Percentiles rank a stretch among this genome's conserved stretches.
phyloP scores from a whole-genome alignment of 129 eudicot species.

The Gnaphalium uliginosum region DNA sequence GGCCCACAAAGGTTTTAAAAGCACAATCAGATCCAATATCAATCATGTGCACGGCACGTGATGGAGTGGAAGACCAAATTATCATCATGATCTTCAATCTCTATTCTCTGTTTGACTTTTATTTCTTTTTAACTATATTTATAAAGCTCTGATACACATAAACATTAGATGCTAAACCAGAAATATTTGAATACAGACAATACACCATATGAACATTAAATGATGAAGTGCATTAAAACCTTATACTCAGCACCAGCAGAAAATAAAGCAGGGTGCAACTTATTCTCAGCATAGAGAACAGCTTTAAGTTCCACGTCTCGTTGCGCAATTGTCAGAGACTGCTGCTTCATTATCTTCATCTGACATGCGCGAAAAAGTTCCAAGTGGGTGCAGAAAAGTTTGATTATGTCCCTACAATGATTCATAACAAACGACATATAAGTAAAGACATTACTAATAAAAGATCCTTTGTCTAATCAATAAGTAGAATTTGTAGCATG shows the following conservation, averaged over 20 bases:
- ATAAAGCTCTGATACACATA: not conserved
- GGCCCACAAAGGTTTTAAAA: not conserved
- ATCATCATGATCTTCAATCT: not conserved
- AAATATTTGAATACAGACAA: not conserved
- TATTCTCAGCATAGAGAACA: slow-evolving; percentile 82
- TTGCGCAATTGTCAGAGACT: slow-evolving; percentile 59
- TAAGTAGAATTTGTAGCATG: slow-evolving; percentile 10
- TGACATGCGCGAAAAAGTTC: slow-evolving; percentile 87
- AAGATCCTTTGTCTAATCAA: slow-evolving; percentile 14
- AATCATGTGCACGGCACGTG: not conserved
- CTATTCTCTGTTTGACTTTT: not conserved
- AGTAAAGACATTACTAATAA: not conserved
- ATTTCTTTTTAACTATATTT: not conserved
- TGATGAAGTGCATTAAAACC: slow-evolving; percentile 49
- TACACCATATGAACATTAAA: not conserved
- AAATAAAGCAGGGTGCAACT: slow-evolving; percentile 85
- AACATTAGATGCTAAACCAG: not conserved
- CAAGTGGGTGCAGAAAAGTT: slow-evolving; percentile 65
- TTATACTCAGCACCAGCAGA: slow-evolving; percentile 89
- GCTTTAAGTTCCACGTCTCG: slow-evolving; percentile 67
- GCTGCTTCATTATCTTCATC: slow-evolving; percentile 61
- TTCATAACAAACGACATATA: slow-evolving; percentile 13
- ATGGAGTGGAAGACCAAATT: not conserved
- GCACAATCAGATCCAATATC: not conserved
- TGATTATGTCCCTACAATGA: slow-evolving; percentile 77